A percentile compares a stretch with the other conserved stretches of the same genome.
Evolutionary conservation across 2,329 filamentous ascomycete genomes (phyloP).

Genomic region (Lecanicillium sp.): DNA sequence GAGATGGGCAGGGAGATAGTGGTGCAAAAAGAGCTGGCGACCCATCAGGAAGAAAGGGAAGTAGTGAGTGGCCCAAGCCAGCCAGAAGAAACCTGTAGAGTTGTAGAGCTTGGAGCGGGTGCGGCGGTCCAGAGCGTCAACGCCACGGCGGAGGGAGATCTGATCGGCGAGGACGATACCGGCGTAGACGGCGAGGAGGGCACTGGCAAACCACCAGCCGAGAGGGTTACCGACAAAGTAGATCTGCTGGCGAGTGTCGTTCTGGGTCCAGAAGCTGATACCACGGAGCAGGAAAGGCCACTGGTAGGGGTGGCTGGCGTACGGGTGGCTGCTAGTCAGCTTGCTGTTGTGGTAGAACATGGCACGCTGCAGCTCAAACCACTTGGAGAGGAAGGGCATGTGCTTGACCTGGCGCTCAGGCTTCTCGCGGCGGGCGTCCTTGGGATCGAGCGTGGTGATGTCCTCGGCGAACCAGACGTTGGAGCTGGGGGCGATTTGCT

Average conservation of each 20-base stretch:
- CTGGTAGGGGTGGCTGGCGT: constrained; percentile 88
- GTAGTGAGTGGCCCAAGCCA: constrained; percentile 96
- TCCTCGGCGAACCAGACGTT: constrained; percentile 95
- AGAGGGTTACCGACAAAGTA: constrained; percentile 97
- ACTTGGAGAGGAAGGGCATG: constrained; percentile 86
- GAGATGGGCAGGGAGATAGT: constrained; percentile 92
- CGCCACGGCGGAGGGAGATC: constrained; percentile 81
- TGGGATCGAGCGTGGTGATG: constrained; percentile 69
- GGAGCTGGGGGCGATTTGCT: constrained; percentile 81
- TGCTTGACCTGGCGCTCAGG: constrained; percentile 73
- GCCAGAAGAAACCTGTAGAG: constrained; percentile 98
- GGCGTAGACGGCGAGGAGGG: constrained; percentile 84
- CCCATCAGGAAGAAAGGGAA: constrained; percentile 98
- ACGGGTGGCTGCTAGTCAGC: constrained; percentile 92
- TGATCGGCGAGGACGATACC: constrained; percentile 92
- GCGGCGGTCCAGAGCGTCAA: constrained; percentile 87
- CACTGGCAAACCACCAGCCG: constrained; percentile 95
- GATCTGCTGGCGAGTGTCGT: constrained; percentile 90
- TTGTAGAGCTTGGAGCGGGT: constrained; percentile 94
- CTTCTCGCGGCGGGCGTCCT: constrained; percentile 68
- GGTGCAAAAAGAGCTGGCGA: constrained; percentile 93
- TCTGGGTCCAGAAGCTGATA: constrained; percentile 99
- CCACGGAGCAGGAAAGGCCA: constrained; percentile 97
- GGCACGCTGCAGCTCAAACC: constrained; percentile 89
- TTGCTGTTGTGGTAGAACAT: constrained; percentile 99